A percentile compares a stretch with the other conserved stretches of the same genome.
Evolutionary conservation across 1,284 basidiomycete genomes (phyloP).

Genomic region (Puccinia novopanici): DNA sequence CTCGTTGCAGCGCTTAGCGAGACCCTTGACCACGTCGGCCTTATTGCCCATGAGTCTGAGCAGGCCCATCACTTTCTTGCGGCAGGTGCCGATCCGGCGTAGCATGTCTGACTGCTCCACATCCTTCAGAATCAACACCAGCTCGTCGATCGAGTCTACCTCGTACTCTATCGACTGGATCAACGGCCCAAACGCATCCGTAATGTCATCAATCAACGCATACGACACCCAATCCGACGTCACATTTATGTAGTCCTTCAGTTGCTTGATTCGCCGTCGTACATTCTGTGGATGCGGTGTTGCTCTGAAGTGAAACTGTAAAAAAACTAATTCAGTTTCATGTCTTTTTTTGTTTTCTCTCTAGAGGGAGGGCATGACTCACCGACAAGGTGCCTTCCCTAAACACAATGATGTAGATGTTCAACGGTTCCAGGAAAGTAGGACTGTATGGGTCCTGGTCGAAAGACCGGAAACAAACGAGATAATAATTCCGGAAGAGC

Average conservation of each 20-base stretch:
- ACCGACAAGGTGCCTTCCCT: conserved; percentile 94
- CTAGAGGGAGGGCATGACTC: conserved; percentile 59
- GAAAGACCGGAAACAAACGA: conserved; percentile 98
- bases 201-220: conserved; percentile 98
- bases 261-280: conserved; percentile 94
- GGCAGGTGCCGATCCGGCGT: conserved; percentile 86
- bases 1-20: conserved; percentile 95
- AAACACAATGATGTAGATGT: conserved; percentile 99
- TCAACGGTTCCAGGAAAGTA: conserved; percentile 94
- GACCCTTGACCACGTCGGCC: conserved; percentile 97
- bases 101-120: conserved; percentile 79
- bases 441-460: conserved; percentile 98
- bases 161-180: conserved; percentile 99
- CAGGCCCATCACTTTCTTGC: conserved; percentile 99
- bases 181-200: conserved; percentile 96
- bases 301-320: conserved; percentile 91
- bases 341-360: neutral
- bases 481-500: conserved; percentile 96
- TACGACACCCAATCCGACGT: conserved; percentile 99
- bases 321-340: neutral
- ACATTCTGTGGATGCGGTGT: conserved; percentile 98
- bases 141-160: conserved; percentile 97
- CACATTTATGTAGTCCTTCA: conserved; percentile 98
- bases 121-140: conserved; percentile 91
- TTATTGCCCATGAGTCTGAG: conserved; percentile 95